Evolutionary conservation across 2,329 filamentous ascomycete species (phyloP), one percentile per base, ranked within the genome.

Genomic region (Phialocephala subalpina): DNA sequence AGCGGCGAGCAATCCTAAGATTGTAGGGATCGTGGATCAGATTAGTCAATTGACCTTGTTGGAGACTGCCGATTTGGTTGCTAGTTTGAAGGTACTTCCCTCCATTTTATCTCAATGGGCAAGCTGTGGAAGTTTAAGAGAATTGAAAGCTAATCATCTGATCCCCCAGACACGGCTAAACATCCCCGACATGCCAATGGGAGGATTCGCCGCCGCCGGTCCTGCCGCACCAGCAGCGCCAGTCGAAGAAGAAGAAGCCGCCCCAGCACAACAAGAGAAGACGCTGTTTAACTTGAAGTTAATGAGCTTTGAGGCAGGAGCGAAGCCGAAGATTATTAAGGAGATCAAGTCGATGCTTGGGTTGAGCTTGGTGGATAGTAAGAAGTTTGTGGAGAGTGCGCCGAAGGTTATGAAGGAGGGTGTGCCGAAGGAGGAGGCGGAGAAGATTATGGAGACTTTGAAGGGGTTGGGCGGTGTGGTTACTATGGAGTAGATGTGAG

Each of bases 241-340:
- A 18, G 87, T 83, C 25, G 89, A 94, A 79, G 94, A 96, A 78
- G 92, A 97, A 77, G 94, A 96, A 67, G 92, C 92, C 0, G 94
- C 95, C 40, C 92, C 93, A 2, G 92, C 91, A 45, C 90, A 94
- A 73, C 93, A 96, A 80, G 97, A 98, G 88, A 98, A 90, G 90
- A 95, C 95, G 3, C 87, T 99, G 69, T 99, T 99, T 87, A 97
- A 92, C 80, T 82, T 99, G 72, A 98, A 97, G 85, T 90, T 99
- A 70, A 87, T 92, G 80, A 91, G 91, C 40, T 97, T 98, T 79
- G 97, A 99, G 61, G 86, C 94, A 33, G 86, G 82, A 59, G 84
- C 95, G 71, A 99, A 99, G 86, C 94, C 97, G 76, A 99, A 99
- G 91, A 86, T 99, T 76, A 99, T 99, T 87, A 99, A 99, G 88